Base-by-base conservation (phyloP, 1,284 basidiomycete species). In the Ustilago hordei region DNA sequence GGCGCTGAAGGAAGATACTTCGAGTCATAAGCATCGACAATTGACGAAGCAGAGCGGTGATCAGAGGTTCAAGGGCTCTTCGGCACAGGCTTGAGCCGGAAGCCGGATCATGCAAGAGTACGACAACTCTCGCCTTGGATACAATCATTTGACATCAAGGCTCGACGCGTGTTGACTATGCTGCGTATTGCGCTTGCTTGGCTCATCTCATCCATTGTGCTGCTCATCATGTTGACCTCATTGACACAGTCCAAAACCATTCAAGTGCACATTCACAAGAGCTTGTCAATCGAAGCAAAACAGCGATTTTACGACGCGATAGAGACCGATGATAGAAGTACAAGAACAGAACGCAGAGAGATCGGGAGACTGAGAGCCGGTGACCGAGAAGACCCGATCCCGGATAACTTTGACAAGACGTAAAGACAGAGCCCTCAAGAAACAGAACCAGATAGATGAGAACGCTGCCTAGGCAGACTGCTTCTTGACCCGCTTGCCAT, bases 1-100 rank as follows among this genome's bases (percentile, higher is more conserved):
- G 64, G 69, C 84, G 6, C 78, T 85, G 56, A 85, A 84, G 57
- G 68, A 70, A 54, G 84, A 86, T 43, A 86, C 84, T 7, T 77
- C 75, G 35, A 70, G 71, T 47, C 76, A 72, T 53, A 75, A 71
- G 17, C 82, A 84, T 52, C 59, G 72, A 19, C 67, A 70, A 32
- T 67, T 82, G 57, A 83, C 82, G 8, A 57, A 75, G 45, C 53
- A 60, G 34, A 76, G 81, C 64, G 72, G 75, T 32, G 81, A 83
- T 53, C 80, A 81, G 48, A 60, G 55, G 7, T 80, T 70, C 62
- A 73, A 68, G 56, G 55, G 66, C 35, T 41, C 65, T 8, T 19
- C 58, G 15, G 19, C 43, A 45, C n/a, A 45, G 17, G 43, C n/a
- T n/a, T 45, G n/a, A 45, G 43, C 13, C 2, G 13, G 13, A 12